A percentile compares a stretch with the other conserved stretches of the same genome.
These are phyloP conservation scores for Pythium pyrilobum DNA, from an alignment of 352 stramenopile genomes.

Conservation along the genomic window DNA sequence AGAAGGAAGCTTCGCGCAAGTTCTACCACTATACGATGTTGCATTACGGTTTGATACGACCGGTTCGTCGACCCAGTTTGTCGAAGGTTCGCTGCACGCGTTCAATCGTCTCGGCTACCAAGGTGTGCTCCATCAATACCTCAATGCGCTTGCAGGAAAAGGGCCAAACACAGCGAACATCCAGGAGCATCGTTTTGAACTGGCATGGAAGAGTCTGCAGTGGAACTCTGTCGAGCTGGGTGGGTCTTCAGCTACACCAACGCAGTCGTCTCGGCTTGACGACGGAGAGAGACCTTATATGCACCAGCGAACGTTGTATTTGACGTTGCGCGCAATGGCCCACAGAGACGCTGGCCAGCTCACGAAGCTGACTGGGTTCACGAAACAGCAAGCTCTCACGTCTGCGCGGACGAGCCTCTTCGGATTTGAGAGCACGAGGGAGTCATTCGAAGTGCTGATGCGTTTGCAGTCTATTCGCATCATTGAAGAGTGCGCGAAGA, in stretches of 20 bases:
- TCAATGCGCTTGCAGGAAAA: constrained; percentile 25
- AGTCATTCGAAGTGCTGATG: constrained; percentile 48
- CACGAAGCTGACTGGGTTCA: constrained; percentile 22
- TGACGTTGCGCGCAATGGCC: constrained; percentile 49
- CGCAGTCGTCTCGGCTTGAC: background rate
- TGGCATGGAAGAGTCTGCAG: constrained; percentile 77
- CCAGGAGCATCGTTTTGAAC: constrained; percentile 63
- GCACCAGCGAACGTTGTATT: constrained; percentile 52
- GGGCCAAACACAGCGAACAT: constrained; percentile 13
- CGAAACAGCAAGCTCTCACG: constrained; percentile 47
- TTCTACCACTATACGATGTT: constrained; percentile 71
- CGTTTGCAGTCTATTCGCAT: constrained; percentile 55
- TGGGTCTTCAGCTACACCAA: background rate
- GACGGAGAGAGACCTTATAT: constrained; percentile 20
- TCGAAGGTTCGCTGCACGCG: constrained; percentile 54
- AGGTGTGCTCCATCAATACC: constrained; percentile 57
- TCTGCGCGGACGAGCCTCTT: constrained; percentile 55
- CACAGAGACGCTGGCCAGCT: constrained; percentile 44
- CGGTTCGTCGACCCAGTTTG: background rate
- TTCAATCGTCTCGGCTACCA: constrained; percentile 68
- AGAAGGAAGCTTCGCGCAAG: constrained; percentile 49
- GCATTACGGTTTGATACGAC: constrained; percentile 42
- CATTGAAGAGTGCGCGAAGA: constrained; percentile 40
- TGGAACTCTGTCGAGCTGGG: constrained; percentile 42
- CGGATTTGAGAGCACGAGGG: constrained; percentile 62